phyloP scores from a whole-genome alignment of 495 filamentous ascomycete species.

The Pseudevernia furfuracea region DNA sequence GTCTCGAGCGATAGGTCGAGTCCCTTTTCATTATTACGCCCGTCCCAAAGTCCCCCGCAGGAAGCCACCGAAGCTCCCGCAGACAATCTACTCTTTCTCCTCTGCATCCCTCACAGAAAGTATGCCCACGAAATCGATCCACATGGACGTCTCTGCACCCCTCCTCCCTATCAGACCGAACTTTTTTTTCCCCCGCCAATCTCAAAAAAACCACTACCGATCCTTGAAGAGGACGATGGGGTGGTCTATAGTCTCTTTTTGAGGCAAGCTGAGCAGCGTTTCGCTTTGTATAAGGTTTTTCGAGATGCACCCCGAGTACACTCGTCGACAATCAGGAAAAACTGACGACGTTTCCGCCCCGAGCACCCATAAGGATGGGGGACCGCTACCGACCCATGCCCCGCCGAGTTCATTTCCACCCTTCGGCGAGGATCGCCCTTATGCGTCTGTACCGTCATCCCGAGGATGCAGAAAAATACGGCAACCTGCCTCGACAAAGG shows the following conservation, averaged over 20 bases:
- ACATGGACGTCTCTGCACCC: conserved; percentile 8
- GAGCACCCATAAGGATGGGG: conserved; percentile 17
- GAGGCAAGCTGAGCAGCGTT: conserved; percentile 31
- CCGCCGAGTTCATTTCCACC: conserved; percentile 34
- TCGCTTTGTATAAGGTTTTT: conserved; percentile 35
- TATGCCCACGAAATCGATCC: conserved; percentile 12
- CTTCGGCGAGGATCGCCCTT: conserved; percentile 32
- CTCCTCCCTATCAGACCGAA: conserved; percentile 1
- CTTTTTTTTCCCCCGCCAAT: conserved; percentile 21
- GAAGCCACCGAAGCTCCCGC: no score
- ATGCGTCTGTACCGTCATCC: conserved; percentile 36
- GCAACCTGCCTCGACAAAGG: conserved; percentile 12
- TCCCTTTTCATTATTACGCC: no score
- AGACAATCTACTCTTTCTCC: no score
- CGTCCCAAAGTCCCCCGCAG: no score
- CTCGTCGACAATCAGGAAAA: conserved; percentile 34
- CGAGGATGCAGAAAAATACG: conserved; percentile 24
- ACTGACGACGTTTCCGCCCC: conserved; percentile 32
- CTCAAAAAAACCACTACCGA: conserved; percentile 30
- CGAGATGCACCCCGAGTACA: conserved; percentile 33
- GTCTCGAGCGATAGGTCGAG: no score
- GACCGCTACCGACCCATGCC: conserved; percentile 32
- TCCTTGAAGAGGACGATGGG: conserved; percentile 28
- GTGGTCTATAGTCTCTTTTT: conserved; percentile 27
- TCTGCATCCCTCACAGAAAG: no score